Conservation (phyloP, 2,329 filamentous ascomycete species). For the Apiospora pterosperma region DNA sequence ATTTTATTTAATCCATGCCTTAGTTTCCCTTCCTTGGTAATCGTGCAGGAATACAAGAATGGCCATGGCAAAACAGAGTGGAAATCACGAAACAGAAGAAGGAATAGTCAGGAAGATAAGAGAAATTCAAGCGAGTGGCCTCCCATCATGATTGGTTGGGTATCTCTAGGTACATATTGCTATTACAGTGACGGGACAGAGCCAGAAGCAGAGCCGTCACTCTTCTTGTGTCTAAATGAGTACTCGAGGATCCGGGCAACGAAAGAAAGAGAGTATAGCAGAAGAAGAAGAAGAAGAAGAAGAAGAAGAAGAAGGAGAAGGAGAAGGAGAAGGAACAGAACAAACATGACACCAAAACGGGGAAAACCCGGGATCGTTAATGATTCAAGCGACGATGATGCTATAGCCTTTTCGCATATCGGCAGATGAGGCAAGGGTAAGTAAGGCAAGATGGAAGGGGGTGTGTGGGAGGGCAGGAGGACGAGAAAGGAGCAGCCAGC, state of each 20-base stretch:
- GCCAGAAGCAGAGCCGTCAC: background rate
- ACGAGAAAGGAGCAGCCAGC: background rate
- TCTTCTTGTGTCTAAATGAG: background rate
- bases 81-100: background rate
- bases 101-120: background rate
- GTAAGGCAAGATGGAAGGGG: background rate
- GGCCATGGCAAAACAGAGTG: background rate
- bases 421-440: background rate
- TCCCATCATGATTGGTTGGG: constrained; percentile 1
- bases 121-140: background rate
- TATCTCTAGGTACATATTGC: constrained; percentile 2
- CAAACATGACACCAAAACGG: background rate
- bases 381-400: background rate
- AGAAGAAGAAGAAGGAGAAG: too few relatives aligned
- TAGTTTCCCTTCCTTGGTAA: background rate
- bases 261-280: background rate
- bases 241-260: background rate
- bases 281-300: background rate
- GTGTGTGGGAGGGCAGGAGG: background rate
- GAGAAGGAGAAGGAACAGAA: background rate
- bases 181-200: background rate
- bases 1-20: background rate
- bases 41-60: background rate
- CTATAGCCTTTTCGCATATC: background rate
- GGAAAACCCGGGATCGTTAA: background rate